A percentile compares a stretch with the other conserved stretches of the same genome.
These are phyloP conservation scores for Haplosporangium sp. DNA, from an alignment of 371 early-diverging fungal genomes.

Conservation along the genomic window DNA sequence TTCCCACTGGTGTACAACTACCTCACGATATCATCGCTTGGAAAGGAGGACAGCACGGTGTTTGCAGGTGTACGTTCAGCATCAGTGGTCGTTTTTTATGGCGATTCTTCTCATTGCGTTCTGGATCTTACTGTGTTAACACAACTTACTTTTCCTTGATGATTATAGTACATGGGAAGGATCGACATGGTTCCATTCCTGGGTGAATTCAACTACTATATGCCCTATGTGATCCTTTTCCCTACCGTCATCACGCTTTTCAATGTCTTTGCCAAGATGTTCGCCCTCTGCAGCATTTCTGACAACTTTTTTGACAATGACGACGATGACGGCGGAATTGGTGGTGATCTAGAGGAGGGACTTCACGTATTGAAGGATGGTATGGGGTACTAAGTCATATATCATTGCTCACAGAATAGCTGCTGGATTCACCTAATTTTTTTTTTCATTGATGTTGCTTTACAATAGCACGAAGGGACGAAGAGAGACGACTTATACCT, in stretches of 20 bases:
- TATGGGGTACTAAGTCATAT: background rate
- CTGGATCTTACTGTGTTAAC: background rate
- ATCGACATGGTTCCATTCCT: conserved; percentile 91
- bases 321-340: conserved; percentile 57
- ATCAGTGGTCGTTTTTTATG: too few species aligned
- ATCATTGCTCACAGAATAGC: background rate
- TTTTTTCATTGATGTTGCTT: background rate
- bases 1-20: conserved; percentile 96
- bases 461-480: conserved; percentile 35
- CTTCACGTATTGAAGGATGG: conserved; percentile 48
- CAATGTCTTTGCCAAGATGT: conserved; percentile 82
- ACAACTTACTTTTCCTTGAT: background rate
- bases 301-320: conserved; percentile 69
- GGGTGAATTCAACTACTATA: conserved; percentile 90
- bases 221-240: conserved; percentile 85
- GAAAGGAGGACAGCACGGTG: conserved; percentile 54
- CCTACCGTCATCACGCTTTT: conserved; percentile 79
- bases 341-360: conserved; percentile 55
- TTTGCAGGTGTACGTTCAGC: conserved; percentile 25
- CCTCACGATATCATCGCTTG: conserved; percentile 75
- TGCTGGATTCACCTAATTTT: background rate
- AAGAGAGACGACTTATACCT: conserved; percentile 41
- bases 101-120: too few species aligned
- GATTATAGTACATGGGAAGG: conserved; percentile 80
- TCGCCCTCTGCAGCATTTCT: conserved; percentile 73